A percentile compares a stretch with the other conserved stretches of the same genome.
Evolutionary conservation across 768 basidiomycete genomes (phyloP).

Genomic region (Punctularia strigosozonata): DNA sequence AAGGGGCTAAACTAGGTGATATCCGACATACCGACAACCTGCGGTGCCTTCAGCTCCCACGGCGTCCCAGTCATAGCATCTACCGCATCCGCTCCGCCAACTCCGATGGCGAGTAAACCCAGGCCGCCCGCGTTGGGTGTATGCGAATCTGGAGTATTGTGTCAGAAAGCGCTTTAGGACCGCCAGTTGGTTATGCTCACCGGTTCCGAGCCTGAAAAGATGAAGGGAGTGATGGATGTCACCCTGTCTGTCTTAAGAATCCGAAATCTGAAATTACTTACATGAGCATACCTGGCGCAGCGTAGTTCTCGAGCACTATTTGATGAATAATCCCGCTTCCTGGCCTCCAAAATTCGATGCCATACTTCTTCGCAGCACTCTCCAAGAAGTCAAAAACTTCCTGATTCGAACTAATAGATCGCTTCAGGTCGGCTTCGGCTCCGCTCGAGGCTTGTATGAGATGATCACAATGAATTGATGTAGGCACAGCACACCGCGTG

Average conservation of each 20-base stretch:
- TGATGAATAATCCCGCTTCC: constrained; percentile 96
- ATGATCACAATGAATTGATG: constrained; percentile 96
- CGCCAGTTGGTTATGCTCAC: constrained; percentile 21
- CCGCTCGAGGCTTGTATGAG: constrained; percentile 91
- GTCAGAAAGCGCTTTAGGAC: constrained; percentile 2
- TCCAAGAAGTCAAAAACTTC: constrained; percentile 98
- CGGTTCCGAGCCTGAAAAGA: constrained; percentile 62
- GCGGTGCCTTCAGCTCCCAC: constrained; percentile 93
- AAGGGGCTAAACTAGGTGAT: background rate
- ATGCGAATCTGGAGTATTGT: constrained; percentile 62
- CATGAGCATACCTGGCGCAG: constrained; percentile 92
- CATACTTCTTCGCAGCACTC: constrained; percentile 81
- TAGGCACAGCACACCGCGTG: constrained; percentile 69
- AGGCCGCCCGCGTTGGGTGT: constrained; percentile 98
- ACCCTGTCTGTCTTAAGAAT: constrained; percentile 6
- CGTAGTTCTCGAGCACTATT: constrained; percentile 96
- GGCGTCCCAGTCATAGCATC: constrained; percentile 97
- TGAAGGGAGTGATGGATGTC: background rate
- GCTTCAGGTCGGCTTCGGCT: constrained; percentile 76
- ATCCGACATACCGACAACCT: constrained; percentile 52
- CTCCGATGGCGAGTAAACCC: constrained; percentile 93
- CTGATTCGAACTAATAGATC: constrained; percentile 78
- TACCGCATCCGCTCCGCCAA: constrained; percentile 98
- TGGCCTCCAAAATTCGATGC: constrained; percentile 97
- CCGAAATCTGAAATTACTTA: constrained; percentile 19